A percentile compares a stretch with the other conserved stretches of the same genome.
phyloP scores from a whole-genome alignment of 192 early-diverging fungal species.

The Coemansia sp. region DNA sequence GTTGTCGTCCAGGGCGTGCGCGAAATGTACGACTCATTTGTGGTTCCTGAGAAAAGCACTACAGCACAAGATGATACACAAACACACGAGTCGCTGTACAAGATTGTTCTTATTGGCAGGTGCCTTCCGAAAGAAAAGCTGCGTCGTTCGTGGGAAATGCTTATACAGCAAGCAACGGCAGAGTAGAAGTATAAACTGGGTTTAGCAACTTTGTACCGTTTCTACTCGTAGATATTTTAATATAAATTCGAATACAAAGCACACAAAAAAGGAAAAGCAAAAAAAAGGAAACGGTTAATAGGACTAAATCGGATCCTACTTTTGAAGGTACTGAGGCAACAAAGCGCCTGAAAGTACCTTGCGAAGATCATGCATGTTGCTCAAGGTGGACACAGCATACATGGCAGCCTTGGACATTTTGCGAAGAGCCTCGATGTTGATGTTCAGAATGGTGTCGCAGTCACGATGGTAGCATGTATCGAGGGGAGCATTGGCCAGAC shows the following conservation, averaged over 20 bases:
- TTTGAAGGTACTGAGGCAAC: neutral
- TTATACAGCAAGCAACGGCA: constrained; percentile 17
- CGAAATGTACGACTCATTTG: constrained; percentile 63
- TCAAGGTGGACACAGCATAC: constrained; percentile 39
- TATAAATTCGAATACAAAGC: no score
- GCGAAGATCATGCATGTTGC: constrained; percentile 22
- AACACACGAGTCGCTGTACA: constrained; percentile 6
- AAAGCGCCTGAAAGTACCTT: constrained; percentile 2
- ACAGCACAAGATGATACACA: neutral
- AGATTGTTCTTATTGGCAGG: constrained; percentile 49
- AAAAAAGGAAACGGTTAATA: no score
- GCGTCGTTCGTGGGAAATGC: constrained; percentile 30
- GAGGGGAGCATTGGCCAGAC: constrained; percentile 62
- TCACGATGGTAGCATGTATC: constrained; percentile 71
- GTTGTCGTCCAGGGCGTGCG: constrained; percentile 67
- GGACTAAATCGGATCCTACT: neutral
- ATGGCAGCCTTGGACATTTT: constrained; percentile 55
- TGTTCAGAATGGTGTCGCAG: constrained; percentile 67
- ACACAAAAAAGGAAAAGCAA: no score
- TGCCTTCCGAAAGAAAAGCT: constrained; percentile 34
- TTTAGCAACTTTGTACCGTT: no score
- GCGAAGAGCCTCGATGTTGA: constrained; percentile 59
- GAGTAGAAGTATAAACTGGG: neutral
- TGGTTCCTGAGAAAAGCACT: constrained; percentile 17
- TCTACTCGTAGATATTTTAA: no score